Percentiles rank a stretch among this genome's conserved stretches.
Evolutionary conservation across 305 asterid genomes (phyloP).

Genomic region (Andrographis paniculata): DNA sequence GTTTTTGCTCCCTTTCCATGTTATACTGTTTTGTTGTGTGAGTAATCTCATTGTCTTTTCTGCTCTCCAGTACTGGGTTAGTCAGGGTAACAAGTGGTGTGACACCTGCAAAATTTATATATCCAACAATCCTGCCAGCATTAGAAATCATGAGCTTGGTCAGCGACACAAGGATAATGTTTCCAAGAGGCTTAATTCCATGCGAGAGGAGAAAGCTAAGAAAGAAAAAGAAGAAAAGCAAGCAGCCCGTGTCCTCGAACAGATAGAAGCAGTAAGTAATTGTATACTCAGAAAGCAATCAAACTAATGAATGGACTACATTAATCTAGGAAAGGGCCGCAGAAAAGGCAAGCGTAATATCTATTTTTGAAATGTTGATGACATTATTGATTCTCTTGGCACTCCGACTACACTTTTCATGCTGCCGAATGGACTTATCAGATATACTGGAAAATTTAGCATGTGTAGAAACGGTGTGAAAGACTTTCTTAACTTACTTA

Average conservation of each 20-base stretch:
- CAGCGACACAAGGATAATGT: constrained; percentile 82
- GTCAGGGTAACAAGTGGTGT: constrained; percentile 99
- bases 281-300: not conserved
- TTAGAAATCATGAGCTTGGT: constrained; percentile 95
- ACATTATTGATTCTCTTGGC: not conserved
- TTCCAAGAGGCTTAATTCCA: constrained; percentile 58
- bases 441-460: constrained; percentile 5
- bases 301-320: not conserved
- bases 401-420: not conserved
- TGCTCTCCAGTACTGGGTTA: constrained; percentile 77
- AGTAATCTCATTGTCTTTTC: constrained; percentile 12
- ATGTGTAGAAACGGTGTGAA: constrained; percentile 7
- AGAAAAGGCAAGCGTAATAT: not conserved
- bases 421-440: not conserved
- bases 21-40: constrained; percentile 16
- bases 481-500: constrained; percentile 1
- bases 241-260: constrained; percentile 65
- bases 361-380: not conserved
- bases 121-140: constrained; percentile 86
- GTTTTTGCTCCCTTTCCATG: constrained; percentile 2
- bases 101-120: constrained; percentile 91
- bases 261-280: constrained; percentile 84
- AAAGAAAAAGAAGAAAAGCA: constrained; percentile 74
- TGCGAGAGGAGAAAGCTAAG: constrained; percentile 75
- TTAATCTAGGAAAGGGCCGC: not conserved